phyloP scores from a whole-genome alignment of 192 early-diverging fungal species.

The Oehlia diaphana region DNA sequence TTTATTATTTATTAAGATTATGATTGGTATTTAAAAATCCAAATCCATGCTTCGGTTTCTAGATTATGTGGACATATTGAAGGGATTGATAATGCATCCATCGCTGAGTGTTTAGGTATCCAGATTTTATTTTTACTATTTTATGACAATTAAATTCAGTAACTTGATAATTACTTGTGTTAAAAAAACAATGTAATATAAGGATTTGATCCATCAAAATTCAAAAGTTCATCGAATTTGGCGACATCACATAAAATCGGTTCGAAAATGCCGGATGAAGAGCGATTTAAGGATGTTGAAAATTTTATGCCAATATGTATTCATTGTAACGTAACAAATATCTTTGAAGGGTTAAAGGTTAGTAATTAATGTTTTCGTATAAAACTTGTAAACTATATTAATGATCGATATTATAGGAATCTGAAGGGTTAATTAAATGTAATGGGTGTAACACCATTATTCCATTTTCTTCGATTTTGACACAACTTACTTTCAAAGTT shows the following conservation, averaged over 20 bases:
- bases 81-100: slow-evolving; percentile 71
- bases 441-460: slow-evolving; percentile 53
- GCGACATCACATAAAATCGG: slow-evolving; percentile 70
- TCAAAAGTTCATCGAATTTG: slow-evolving; percentile 35
- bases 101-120: slow-evolving; percentile 85
- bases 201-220: slow-evolving; percentile 72
- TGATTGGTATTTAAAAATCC: slow-evolving; percentile 93
- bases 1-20: slow-evolving; percentile 48
- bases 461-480: slow-evolving; percentile 46
- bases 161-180: neutral
- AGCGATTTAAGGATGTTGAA: slow-evolving; percentile 77
- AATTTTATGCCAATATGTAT: slow-evolving; percentile 61
- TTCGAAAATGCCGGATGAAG: slow-evolving; percentile 69
- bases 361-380: neutral
- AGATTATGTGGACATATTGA: slow-evolving; percentile 85
- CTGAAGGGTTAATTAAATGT: slow-evolving; percentile 41
- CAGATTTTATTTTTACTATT: neutral
- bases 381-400: slow-evolving; percentile 28
- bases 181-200: neutral
- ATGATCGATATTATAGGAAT: slow-evolving; percentile 9
- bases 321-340: slow-evolving; percentile 52
- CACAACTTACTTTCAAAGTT: slow-evolving; percentile 68
- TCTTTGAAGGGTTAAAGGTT: slow-evolving; percentile 43
- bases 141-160: neutral
- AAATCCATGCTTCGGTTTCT: slow-evolving; percentile 85